Evolutionary conservation across 345 rosid genomes (phyloP).

Genomic region (Aethionema arabicum): DNA sequence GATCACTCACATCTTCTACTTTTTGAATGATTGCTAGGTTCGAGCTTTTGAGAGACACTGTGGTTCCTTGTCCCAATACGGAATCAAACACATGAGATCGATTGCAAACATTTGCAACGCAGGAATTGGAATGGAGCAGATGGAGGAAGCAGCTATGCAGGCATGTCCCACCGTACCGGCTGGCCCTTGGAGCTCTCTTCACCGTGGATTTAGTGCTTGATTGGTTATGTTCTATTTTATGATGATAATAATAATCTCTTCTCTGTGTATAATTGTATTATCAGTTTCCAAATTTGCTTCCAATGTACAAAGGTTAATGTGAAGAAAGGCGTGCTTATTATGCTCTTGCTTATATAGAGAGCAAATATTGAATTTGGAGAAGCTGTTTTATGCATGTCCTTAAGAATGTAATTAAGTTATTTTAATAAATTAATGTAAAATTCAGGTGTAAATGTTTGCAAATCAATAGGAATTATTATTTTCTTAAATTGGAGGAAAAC

Average conservation of each 20-base stretch:
- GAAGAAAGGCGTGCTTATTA: background rate
- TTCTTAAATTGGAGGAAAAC: too few relatives aligned
- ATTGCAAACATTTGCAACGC: slow-evolving; percentile 87
- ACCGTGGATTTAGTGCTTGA: slow-evolving; percentile 78
- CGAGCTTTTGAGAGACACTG: slow-evolving; percentile 81
- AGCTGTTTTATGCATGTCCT: too few relatives aligned
- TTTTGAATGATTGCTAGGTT: slow-evolving; percentile 47
- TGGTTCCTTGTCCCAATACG: slow-evolving; percentile 83
- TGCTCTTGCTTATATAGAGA: background rate
- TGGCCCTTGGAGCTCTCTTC: slow-evolving; percentile 76
- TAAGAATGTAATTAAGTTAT: too few relatives aligned
- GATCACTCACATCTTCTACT: slow-evolving; percentile 17
- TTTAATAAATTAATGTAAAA: too few relatives aligned
- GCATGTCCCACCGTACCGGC: slow-evolving; percentile 75
- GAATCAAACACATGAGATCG: slow-evolving; percentile 92
- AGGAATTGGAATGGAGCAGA: slow-evolving; percentile 52
- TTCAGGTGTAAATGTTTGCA: too few relatives aligned
- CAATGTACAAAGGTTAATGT: slow-evolving; percentile 3
- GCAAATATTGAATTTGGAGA: too few relatives aligned
- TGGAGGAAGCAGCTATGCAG: slow-evolving; percentile 76
- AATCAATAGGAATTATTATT: too few relatives aligned
- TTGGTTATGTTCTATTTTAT: background rate
- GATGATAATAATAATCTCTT: slow-evolving; percentile 11
- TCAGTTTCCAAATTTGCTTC: background rate
- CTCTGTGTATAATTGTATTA: slow-evolving; percentile 3